Base-by-base conservation (phyloP, 352 stramenopile species). In the Globisporangium spinosum region DNA sequence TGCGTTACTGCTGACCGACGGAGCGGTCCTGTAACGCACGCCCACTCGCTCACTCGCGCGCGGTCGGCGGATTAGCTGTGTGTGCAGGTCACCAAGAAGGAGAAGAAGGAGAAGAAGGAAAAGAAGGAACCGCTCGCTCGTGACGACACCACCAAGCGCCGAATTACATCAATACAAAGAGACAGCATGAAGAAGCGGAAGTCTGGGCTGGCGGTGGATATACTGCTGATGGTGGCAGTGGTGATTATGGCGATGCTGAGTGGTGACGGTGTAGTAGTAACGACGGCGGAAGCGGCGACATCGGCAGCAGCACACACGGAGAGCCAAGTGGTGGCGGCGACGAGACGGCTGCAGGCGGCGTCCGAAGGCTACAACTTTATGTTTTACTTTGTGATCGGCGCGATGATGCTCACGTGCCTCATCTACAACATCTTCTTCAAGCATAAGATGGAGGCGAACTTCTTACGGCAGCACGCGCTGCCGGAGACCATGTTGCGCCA, bases 381-480 rank as follows among this genome's bases (percentile, higher is more conserved):
- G 83, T 95, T 95, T 56, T 95, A 95, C 79, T 90, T 93, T 54
- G 80, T 93, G 23, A 91, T 95, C 71, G 82, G 83, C 73, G 85
- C 85, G 60, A 93, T 95, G 85, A 89, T 95, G 82, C 75, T 95
- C 64, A 92, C 85, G 67, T 93, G 87, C 60, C 70, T 93, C 12
- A 83, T 95, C 56, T 95, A 95, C 82, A 93, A 95, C 78, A 86
- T 95, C 54, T 93, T 95, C 73, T 95, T 95, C 68, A 93, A 93
- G 66, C 82, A 89, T 59, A 89, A 89, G 64, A 83, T 93, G 72
- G 85, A 93, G 65, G 80, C 84, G 32, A 83, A 74, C 55, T 87
- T 94, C 70, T 59, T 91, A 34, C 80, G 79, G 1, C 82, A 92
- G 63, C 78, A 91, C 60, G 68, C 80, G 49, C 67, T 90, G n/a